Evolutionary conservation across 2,329 filamentous ascomycete genomes (phyloP).

Genomic region (Penicillium sp.): DNA sequence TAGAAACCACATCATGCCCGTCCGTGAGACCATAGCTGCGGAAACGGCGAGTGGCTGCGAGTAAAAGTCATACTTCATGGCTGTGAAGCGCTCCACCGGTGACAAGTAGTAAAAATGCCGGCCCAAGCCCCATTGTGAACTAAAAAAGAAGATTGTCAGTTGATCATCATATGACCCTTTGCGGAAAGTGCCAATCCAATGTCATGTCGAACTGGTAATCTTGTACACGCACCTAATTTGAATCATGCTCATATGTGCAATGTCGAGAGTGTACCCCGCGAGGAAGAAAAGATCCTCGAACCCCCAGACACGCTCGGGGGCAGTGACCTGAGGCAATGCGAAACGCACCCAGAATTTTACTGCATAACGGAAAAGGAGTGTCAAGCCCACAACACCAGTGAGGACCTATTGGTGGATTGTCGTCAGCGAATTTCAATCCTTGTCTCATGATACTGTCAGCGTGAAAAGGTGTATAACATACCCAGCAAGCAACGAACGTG

Average conservation of each 20-base stretch:
- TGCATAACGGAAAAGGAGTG: conserved; percentile 29
- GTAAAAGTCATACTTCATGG: conserved; percentile 34
- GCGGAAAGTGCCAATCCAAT: neutral
- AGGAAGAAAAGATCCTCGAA: conserved; percentile 40
- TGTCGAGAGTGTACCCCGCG: conserved; percentile 35
- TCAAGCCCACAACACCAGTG: conserved; percentile 26
- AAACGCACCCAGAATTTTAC: conserved; percentile 40
- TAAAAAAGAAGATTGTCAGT: conserved; percentile 12
- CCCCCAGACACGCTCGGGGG: conserved; percentile 39
- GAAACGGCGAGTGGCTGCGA: conserved; percentile 34
- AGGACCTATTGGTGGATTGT: conserved; percentile 18
- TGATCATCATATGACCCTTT: neutral
- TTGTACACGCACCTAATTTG: conserved; percentile 34
- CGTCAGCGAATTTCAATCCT: neutral
- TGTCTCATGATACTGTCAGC: neutral
- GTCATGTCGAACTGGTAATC: neutral
- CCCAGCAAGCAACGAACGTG: conserved; percentile 29
- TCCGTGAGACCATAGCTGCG: conserved; percentile 41
- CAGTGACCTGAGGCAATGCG: conserved; percentile 37
- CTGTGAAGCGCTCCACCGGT: conserved; percentile 26
- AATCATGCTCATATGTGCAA: conserved; percentile 38
- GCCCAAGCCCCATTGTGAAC: conserved; percentile 37
- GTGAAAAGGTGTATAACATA: conserved; percentile 7
- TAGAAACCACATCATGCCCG: conserved; percentile 45
- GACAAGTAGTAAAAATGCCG: conserved; percentile 39